A percentile compares a stretch with the other conserved stretches of the same genome.
Conservation (phyloP, 2,329 filamentous ascomycete species). For the Phoma sp. region DNA sequence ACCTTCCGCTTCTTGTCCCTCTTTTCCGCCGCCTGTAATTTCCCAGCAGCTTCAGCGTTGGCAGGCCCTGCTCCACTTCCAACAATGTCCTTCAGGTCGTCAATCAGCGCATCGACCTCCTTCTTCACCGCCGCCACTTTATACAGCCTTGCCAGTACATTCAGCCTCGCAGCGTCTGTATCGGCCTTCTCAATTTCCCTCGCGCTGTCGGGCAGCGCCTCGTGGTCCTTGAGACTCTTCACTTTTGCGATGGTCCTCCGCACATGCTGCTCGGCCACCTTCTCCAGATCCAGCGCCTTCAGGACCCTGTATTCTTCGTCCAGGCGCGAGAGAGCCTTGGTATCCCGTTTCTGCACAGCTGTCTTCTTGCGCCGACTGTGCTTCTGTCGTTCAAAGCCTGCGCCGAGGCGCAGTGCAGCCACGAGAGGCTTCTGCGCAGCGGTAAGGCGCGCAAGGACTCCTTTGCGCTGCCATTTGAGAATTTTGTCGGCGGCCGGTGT, state of each 20-base stretch:
- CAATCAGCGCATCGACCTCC: conserved; percentile 55
- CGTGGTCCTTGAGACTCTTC: conserved; percentile 61
- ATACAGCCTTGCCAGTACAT: conserved; percentile 65
- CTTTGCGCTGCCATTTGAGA: conserved; percentile 29
- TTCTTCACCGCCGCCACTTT: conserved; percentile 65
- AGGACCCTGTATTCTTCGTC: conserved; percentile 66
- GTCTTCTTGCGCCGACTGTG: conserved; percentile 67
- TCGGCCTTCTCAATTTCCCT: conserved; percentile 47
- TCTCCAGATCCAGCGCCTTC: conserved; percentile 61
- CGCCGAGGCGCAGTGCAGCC: conserved; percentile 72
- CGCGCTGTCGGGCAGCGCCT: conserved; percentile 52
- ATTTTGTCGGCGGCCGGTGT: conserved; percentile 8
- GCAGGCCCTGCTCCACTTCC: conserved; percentile 10
- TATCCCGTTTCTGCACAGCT: conserved; percentile 55
- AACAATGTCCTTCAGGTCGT: conserved; percentile 50
- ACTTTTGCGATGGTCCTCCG: conserved; percentile 63
- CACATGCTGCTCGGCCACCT: conserved; percentile 60
- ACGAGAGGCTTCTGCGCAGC: conserved; percentile 63
- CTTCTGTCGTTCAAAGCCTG: conserved; percentile 80
- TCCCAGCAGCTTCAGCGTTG: not conserved
- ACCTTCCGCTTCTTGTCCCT: conserved; percentile 26
- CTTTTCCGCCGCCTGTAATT: conserved; percentile 18
- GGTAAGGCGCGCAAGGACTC: conserved; percentile 54
- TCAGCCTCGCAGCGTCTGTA: conserved; percentile 57
- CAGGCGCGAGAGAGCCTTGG: conserved; percentile 61